Evolutionary conservation across 805 yeast species (phyloP).

Genomic region (Candida silvicultrix): DNA sequence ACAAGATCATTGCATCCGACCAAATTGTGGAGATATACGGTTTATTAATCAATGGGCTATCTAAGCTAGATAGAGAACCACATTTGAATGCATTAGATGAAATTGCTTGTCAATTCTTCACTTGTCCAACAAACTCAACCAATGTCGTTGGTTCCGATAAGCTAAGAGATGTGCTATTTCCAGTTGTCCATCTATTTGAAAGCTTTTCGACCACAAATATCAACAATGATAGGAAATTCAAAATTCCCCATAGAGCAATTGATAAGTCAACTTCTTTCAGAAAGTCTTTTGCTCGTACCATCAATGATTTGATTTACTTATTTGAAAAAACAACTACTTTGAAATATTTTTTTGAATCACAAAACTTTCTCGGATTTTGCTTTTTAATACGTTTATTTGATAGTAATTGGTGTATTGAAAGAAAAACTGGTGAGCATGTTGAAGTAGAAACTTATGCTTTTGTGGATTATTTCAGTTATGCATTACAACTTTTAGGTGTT

Average conservation of each 20-base stretch:
- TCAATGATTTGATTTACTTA: slow-evolving; percentile 11
- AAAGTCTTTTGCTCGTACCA: background rate
- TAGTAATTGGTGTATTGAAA: slow-evolving; percentile 46
- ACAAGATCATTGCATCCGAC: slow-evolving; percentile 41
- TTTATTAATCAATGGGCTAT: slow-evolving; percentile 38
- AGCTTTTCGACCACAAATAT: slow-evolving; percentile 19
- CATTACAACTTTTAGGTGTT: slow-evolving; percentile 37
- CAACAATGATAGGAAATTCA: background rate
- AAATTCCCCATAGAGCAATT: background rate
- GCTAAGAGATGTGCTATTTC: slow-evolving; percentile 39
- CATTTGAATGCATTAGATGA: slow-evolving; percentile 70
- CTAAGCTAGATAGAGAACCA: slow-evolving; percentile 80
- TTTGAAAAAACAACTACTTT: slow-evolving; percentile 25
- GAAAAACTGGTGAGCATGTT: slow-evolving; percentile 68
- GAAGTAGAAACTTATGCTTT: slow-evolving; percentile 48
- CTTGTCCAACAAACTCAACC: slow-evolving; percentile 78
- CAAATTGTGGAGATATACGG: slow-evolving; percentile 54
- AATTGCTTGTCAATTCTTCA: slow-evolving; percentile 79
- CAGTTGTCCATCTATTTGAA: slow-evolving; percentile 38
- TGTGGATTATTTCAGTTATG: slow-evolving; percentile 41
- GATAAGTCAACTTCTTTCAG: background rate
- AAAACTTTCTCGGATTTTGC: slow-evolving; percentile 35
- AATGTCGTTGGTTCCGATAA: slow-evolving; percentile 33
- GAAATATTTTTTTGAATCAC: slow-evolving; percentile 26
- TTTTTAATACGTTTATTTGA: slow-evolving; percentile 49